Evolutionary conservation across 257 asterid genomes (phyloP).

Genomic region (Petrea volubilis): DNA sequence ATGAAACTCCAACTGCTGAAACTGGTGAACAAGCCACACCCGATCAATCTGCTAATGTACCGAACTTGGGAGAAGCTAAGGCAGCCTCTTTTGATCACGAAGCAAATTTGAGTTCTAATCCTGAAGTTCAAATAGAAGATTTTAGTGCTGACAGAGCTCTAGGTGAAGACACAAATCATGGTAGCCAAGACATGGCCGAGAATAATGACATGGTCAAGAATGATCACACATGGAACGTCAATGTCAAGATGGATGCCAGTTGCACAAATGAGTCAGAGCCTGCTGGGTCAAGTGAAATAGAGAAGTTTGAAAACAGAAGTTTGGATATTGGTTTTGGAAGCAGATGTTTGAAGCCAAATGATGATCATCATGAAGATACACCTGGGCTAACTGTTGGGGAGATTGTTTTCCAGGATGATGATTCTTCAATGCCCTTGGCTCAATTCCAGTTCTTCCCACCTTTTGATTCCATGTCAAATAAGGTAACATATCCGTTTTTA

Average conservation of each 20-base stretch:
- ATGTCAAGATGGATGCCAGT: slow-evolving; percentile 33
- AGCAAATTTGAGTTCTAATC: slow-evolving; percentile 37
- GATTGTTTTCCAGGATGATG: slow-evolving; percentile 45
- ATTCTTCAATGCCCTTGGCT: slow-evolving; percentile 52
- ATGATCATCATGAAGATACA: slow-evolving; percentile 41
- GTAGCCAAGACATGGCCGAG: slow-evolving; percentile 30
- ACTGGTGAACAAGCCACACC: slow-evolving; percentile 27
- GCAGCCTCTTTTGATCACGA: slow-evolving; percentile 31
- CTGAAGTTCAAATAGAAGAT: slow-evolving; percentile 41
- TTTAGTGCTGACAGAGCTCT: slow-evolving; percentile 30
- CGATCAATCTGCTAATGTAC: slow-evolving; percentile 34
- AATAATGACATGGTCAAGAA: slow-evolving; percentile 30
- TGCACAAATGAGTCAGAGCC: slow-evolving; percentile 40
- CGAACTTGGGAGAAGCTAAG: slow-evolving; percentile 43
- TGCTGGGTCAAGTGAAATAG: slow-evolving; percentile 34
- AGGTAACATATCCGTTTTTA: slow-evolving; percentile 40
- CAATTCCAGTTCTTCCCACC: slow-evolving; percentile 58
- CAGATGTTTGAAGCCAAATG: slow-evolving; percentile 34
- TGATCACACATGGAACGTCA: slow-evolving; percentile 32
- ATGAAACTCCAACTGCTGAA: slow-evolving; percentile 41
- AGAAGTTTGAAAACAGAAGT: slow-evolving; percentile 36
- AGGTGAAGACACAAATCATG: slow-evolving; percentile 35
- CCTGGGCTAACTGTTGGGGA: slow-evolving; percentile 48
- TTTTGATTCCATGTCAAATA: slow-evolving; percentile 46
- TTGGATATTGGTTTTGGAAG: slow-evolving; percentile 33